phyloP scores from a whole-genome alignment of 768 basidiomycete species.

The Cystobasidium ongulense region DNA sequence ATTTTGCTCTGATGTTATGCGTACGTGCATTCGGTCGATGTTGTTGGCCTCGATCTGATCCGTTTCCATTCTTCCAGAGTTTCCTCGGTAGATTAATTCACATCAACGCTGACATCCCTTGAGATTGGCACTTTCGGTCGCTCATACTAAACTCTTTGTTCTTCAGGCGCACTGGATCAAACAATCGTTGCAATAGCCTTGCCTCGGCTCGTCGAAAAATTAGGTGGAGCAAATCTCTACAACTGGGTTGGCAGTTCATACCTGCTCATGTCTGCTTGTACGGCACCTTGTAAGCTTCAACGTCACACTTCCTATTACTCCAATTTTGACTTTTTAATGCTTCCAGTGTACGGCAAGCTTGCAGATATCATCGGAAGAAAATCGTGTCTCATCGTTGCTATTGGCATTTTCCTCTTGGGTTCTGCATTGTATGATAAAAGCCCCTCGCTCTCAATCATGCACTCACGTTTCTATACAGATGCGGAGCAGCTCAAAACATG shows the following conservation, averaged over 20 bases:
- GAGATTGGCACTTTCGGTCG: background rate
- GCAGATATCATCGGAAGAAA: constrained; percentile 53
- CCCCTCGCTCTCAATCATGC: too few species aligned
- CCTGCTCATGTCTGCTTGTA: constrained; percentile 27
- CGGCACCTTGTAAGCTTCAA: background rate
- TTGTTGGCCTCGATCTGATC: too few species aligned
- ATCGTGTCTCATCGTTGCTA: constrained; percentile 59
- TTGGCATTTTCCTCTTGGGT: constrained; percentile 57
- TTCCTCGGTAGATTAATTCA: background rate
- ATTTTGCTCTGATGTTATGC: background rate
- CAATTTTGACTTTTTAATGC: background rate
- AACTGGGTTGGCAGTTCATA: constrained; percentile 31
- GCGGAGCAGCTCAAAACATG: constrained; percentile 71
- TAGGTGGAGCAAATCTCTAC: constrained; percentile 27
- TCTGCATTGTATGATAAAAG: constrained; percentile 45
- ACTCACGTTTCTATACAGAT: constrained; percentile 44
- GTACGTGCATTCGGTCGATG: too few species aligned
- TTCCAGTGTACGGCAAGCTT: constrained; percentile 25
- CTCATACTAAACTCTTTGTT: background rate
- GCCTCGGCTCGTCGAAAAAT: constrained; percentile 6
- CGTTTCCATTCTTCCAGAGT: background rate
- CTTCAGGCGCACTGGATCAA: constrained; percentile 7
- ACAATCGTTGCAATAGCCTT: constrained; percentile 28
- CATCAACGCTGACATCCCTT: background rate
- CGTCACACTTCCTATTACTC: background rate